Evolutionary conservation across 202 grass and related monocot genomes (phyloP), one percentile per base, ranked within the genome.

Genomic region (Dendrocalamus latiflorus): DNA sequence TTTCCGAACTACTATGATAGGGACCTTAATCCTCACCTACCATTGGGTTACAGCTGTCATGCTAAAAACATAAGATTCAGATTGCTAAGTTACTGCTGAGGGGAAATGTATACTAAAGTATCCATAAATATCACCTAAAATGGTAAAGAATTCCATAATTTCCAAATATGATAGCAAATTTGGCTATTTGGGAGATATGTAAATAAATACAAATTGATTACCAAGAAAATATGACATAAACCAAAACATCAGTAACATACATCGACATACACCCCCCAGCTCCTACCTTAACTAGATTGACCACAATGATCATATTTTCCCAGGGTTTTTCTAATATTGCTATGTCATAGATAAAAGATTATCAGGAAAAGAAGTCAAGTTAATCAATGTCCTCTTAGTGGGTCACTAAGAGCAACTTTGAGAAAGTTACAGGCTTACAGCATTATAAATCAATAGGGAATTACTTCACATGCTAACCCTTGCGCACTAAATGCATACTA

Each of bases 291-390:
- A n/a, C n/a, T n/a, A n/a, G n/a, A n/a, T n/a, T n/a, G n/a, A n/a
- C n/a, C n/a, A n/a, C n/a, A n/a, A n/a, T n/a, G n/a, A n/a, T n/a
- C n/a, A n/a, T 48, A 58, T 51, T 57, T 39, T 16, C 39, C 43
- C 34, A 39, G 4, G 9, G 58, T 16, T 38, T 67, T 38, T 68
- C 15, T 53, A 70, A 70, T 59, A 66, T 78, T 43, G n/a, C 12
- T 79, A 66, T n/a, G n/a, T n/a, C n/a, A n/a, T n/a, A n/a, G n/a
- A n/a, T n/a, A n/a, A n/a, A n/a, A n/a, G n/a, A n/a, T n/a, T n/a
- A n/a, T 74, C 72, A 86, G 61, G 82, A 21, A 55, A 70, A 85
- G 43, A 30, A 28, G 26, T 71, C 5, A 71, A 53, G 15, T 68
- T 78, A 53, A 83, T 65, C 57, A 61, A 60, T 2, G 0, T 28